Base-by-base conservation (phyloP, 1,284 basidiomycete species). In the Naganishia liquefaciens region DNA sequence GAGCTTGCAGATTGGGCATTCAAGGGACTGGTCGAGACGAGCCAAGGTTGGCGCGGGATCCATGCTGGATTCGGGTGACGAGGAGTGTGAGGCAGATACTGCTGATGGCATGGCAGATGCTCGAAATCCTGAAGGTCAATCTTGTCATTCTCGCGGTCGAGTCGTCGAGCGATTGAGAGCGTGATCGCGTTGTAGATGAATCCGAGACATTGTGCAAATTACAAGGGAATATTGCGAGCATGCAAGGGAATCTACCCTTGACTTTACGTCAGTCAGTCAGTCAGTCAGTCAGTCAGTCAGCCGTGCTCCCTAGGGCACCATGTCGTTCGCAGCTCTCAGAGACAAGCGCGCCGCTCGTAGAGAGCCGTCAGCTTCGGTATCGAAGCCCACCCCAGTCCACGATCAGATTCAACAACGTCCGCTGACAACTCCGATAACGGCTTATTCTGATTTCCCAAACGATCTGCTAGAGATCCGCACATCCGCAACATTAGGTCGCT, bases 401-500 rank as follows among this genome's bases (percentile, higher is more conserved):
- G 13, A 10, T 7, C 33, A 37, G 33, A 13, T 37, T 13, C 33
- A 7, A 37, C 33, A 37, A 37, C 33, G 27, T 10, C 47, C 30
- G 7, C n/a, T 39, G 42, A 7, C 55, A 17, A 23, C 50, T n/a
- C 42, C 33, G 19, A 10, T 17, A 27, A 39, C 44, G n/a, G 23
- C 40, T 23, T 67, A 60, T 37, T 9, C 37, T 7, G 55, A 53
- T 37, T 60, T 65, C 27, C 63, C 55, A 2, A 3, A n/a, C 15
- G 19, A 27, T 10, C 42, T 43, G 17, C 63, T 77, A 11, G 70
- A 72, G 43, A 69, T 76, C 17, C 60, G 68, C 27, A 33, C 17
- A 0, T 47, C 65, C 2, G 15, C 62, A 0, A 60, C 54, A 4
- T 54, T 71, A 30, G 76, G 76, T 0, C 54, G 76, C n/a, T 75